These are phyloP conservation scores for Gentiana straminea DNA, from an alignment of 257 asterid genomes.

Conservation along the genomic window DNA sequence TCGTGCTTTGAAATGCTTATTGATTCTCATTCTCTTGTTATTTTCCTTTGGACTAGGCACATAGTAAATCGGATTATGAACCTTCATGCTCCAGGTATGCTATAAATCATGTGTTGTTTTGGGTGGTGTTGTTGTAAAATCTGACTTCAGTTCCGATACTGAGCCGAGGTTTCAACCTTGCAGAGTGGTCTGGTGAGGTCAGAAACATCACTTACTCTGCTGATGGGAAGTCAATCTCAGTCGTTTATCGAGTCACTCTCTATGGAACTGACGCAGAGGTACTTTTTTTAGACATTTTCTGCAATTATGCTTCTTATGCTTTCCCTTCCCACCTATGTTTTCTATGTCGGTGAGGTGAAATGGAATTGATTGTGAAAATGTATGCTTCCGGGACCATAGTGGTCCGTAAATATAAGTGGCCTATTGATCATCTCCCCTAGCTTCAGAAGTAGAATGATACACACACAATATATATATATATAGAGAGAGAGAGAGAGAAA, in stretches of 20 bases:
- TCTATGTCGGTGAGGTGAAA: background rate
- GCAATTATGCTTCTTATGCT: background rate
- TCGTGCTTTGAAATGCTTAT: too few relatives aligned
- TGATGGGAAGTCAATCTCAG: slow-evolving; percentile 63
- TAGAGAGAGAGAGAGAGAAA: too few relatives aligned
- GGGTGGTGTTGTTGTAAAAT: too few relatives aligned
- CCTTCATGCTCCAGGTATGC: slow-evolving; percentile 79
- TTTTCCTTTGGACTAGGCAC: slow-evolving; percentile 41
- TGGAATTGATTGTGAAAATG: background rate
- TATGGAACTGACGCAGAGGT: slow-evolving; percentile 97
- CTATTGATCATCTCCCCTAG: too few relatives aligned
- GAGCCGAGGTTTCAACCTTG: slow-evolving; percentile 5
- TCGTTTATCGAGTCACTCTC: slow-evolving; percentile 75
- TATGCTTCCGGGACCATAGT: too few relatives aligned
- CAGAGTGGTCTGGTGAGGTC: slow-evolving; percentile 93
- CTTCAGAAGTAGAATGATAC: too few relatives aligned
- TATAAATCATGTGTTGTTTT: background rate
- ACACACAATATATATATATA: too few relatives aligned
- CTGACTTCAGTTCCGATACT: too few relatives aligned
- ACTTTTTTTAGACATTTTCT: slow-evolving; percentile 7
- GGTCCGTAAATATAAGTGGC: too few relatives aligned
- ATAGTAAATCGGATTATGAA: slow-evolving; percentile 79
- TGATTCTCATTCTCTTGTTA: too few relatives aligned
- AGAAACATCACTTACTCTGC: slow-evolving; percentile 67
- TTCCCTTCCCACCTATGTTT: too few relatives aligned